phyloP scores from a whole-genome alignment of 768 basidiomycete genomes.

The Termitomyces sp. region DNA sequence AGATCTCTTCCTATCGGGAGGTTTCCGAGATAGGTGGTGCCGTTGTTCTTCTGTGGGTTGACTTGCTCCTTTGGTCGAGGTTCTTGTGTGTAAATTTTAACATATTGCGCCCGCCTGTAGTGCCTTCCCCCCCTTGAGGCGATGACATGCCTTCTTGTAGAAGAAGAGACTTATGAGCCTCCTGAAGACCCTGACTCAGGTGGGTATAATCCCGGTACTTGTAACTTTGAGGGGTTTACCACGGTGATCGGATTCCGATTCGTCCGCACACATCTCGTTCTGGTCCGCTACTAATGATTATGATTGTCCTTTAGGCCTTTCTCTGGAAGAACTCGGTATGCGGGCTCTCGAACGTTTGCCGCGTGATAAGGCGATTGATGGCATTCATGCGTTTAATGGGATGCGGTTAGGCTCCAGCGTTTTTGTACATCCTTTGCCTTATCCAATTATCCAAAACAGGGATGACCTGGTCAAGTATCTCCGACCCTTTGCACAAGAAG shows the following conservation, averaged over 20 bases:
- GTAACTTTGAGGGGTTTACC: background rate
- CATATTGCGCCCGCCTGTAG: constrained; percentile 28
- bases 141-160: constrained; percentile 60
- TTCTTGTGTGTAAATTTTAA: constrained; percentile 5
- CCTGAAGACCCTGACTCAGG: constrained; percentile 86
- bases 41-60: constrained; percentile 52
- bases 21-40: constrained; percentile 79
- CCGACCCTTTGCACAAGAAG: constrained; percentile 74
- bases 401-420: constrained; percentile 55
- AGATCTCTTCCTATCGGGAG: constrained; percentile 71
- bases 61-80: background rate
- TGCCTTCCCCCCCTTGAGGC: constrained; percentile 53
- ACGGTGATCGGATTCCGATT: constrained; percentile 10
- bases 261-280: constrained; percentile 6
- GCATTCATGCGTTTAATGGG: constrained; percentile 77
- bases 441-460: constrained; percentile 29
- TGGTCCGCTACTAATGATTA: constrained; percentile 4
- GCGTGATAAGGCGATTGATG: constrained; percentile 77
- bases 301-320: constrained; percentile 45
- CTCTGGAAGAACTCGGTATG: constrained; percentile 79
- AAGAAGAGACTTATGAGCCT: constrained; percentile 82
- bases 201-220: constrained; percentile 19
- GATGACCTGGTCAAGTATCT: constrained; percentile 69
- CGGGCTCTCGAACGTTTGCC: constrained; percentile 71
- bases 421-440: constrained; percentile 1